Evolutionary conservation across 1,284 basidiomycete species (phyloP), one percentile per base, ranked within the genome.

Genomic region (Phaffia rhodozyma): DNA sequence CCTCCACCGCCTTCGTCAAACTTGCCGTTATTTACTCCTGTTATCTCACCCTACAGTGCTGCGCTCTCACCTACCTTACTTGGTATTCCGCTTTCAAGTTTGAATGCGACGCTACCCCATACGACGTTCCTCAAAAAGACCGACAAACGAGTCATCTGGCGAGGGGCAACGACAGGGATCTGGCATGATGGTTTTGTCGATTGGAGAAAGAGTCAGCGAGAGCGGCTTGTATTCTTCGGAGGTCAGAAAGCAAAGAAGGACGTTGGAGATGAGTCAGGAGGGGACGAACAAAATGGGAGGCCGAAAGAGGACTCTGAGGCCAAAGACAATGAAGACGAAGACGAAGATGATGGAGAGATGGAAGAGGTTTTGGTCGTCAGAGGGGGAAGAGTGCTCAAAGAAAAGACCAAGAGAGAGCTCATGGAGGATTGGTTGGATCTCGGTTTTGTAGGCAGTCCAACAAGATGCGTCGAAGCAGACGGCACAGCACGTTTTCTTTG

Each of bases 371-470:
- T 58, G 43, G 29, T 58, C 9, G 57, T 58, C 16, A 48, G 50
- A 30, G 30, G 57, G 3, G 43, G 51, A 53, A 7, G 2, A 30
- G 25, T 53, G 5, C 51, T 25, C 20, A 53, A 18, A 53, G 29
- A 53, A 18, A 53, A 25, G 25, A 53, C 20, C 29, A 30, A n/a
- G 6, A 25, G 25, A 30, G 29, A 25, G 25, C 32, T 52, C 21
- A 65, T 60, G 29, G 34, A 60, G 53, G 29, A 47, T 13, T 65
- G 58, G 58, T 23, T 65, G 43, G 63, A 65, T 23, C 32, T 65
- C 7, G 59, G 55, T n/a, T 65, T 65, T 55, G 25, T 59, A n/a
- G 51, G 58, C 25, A 25, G 3, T 20, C 63, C 63, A n/a, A 30
- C 3, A 25, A 53, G 54, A 29, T 65, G 63, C 58, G 47, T 43